Conservation (phyloP, 2,329 filamentous ascomycete genomes). For the Teratosphaeria destructans region DNA sequence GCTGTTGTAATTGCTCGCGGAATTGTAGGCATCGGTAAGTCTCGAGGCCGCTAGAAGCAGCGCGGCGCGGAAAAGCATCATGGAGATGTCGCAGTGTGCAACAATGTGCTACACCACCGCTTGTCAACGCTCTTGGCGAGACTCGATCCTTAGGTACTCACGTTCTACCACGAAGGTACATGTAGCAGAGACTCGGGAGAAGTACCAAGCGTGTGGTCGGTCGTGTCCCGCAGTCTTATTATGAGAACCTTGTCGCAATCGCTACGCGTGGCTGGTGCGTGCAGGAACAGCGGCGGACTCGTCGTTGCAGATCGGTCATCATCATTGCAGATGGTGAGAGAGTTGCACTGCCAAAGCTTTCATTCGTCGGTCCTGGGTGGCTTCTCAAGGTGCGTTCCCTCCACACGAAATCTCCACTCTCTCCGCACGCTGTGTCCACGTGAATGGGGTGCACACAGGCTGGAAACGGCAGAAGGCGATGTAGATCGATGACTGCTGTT, state of each 20-base stretch:
- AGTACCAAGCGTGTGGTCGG: neutral
- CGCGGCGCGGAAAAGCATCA: slow-evolving; percentile 7
- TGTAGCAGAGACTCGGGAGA: neutral
- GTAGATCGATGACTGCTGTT: slow-evolving; percentile 3
- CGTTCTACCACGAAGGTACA: neutral
- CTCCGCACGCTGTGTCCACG: neutral
- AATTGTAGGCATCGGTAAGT: slow-evolving; percentile 10
- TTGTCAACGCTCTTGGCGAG: neutral
- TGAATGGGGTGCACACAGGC: neutral
- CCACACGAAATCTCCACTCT: neutral
- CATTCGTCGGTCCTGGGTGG: neutral
- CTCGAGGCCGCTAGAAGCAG: slow-evolving; percentile 16
- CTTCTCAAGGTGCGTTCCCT: neutral
- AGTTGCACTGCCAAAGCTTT: neutral
- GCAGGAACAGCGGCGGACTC: neutral
- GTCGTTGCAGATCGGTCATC: neutral
- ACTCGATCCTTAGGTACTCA: neutral
- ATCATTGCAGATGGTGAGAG: slow-evolving; percentile 2
- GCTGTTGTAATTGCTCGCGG: slow-evolving; percentile 6
- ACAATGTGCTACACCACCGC: neutral
- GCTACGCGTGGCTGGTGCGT: neutral
- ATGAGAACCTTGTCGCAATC: neutral
- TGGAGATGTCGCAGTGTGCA: neutral
- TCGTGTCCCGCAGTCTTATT: neutral
- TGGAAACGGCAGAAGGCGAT: neutral